Base-by-base conservation (phyloP, 1,284 basidiomycete genomes). In the Exobasidium rhododendri region DNA sequence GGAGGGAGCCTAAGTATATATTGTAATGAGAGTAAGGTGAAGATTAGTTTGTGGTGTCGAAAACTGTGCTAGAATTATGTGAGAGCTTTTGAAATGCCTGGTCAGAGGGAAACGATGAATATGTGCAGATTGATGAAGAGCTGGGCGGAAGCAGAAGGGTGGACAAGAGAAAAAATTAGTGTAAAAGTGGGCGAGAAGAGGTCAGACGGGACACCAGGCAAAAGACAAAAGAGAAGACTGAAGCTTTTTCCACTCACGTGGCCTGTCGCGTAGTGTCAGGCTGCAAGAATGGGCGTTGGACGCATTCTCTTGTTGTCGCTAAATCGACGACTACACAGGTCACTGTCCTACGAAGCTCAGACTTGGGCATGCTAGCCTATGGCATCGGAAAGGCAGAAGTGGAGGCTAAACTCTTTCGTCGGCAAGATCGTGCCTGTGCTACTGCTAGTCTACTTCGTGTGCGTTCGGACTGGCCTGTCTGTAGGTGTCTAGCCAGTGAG, bases 381-480 rank as follows among this genome's bases (percentile, higher is more conserved):
- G n/a, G n/a, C n/a, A n/a, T n/a, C n/a, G n/a, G n/a, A n/a, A n/a
- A n/a, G 17, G 17, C 17, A 17, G 35, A 40, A 17, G 17, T 40
- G 35, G 35, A 59, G 58, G 26, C 17, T n/a, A 20, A 60, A 55
- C 28, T 43, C 32, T 3, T 14, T 31, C 24, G 10, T 59, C 4
- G 57, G 57, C 30, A 50, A 28, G 51, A 20, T 60, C n/a, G 31
- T 60, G 10, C 58, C 58, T 40, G 20, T 56, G 29, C 50, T 53
- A 30, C 52, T 60, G 1, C 50, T 60, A 40, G 20, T 22, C 22
- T 60, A 60, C 40, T 30, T 60, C 35, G 32, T 31, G 49, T 60
- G 47, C 47, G 47, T 50, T 31, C 20, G n/a, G n/a, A n/a, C n/a
- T n/a, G n/a, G n/a, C n/a, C n/a, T n/a, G n/a, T n/a, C n/a, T n/a